Percentiles rank a stretch among this genome's conserved stretches.
Evolutionary conservation across 768 basidiomycete genomes (phyloP).

Genomic region (Leucocoprinus leucothites): DNA sequence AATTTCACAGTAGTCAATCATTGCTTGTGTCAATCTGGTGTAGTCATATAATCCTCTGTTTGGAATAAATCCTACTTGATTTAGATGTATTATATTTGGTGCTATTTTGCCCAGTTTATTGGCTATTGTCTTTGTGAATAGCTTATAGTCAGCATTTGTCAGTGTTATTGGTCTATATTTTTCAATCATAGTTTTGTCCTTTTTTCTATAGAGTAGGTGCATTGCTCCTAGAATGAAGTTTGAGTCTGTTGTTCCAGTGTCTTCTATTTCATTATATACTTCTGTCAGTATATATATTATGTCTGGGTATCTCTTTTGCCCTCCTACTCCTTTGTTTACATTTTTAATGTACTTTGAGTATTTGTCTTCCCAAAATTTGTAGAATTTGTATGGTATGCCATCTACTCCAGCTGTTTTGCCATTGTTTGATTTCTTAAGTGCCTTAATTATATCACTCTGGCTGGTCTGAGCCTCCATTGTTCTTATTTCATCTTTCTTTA

Average conservation of each 20-base stretch:
- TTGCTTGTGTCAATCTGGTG: slow-evolving; percentile 14
- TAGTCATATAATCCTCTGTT: slow-evolving; percentile 29
- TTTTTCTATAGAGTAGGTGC: slow-evolving; percentile 41
- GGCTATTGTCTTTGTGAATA: slow-evolving; percentile 24
- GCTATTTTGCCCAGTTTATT: slow-evolving; percentile 14
- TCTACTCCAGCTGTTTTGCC: slow-evolving; percentile 19
- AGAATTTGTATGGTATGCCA: slow-evolving; percentile 23
- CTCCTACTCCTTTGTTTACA: neutral
- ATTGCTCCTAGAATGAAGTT: slow-evolving; percentile 32
- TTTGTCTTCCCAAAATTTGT: slow-evolving; percentile 15
- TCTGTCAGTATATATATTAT: slow-evolving; percentile 7
- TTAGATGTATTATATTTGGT: slow-evolving; percentile 21
- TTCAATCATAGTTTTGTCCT: slow-evolving; percentile 24
- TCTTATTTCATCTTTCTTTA: neutral
- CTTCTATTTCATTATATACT: slow-evolving; percentile 26
- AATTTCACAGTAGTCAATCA: slow-evolving; percentile 23
- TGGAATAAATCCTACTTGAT: slow-evolving; percentile 36
- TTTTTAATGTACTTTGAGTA: neutral
- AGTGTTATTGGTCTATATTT: slow-evolving; percentile 35
- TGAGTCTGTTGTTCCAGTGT: slow-evolving; percentile 17
- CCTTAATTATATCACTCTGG: neutral
- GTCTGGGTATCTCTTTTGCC: slow-evolving; percentile 12
- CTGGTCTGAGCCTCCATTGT: neutral
- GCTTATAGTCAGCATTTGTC: slow-evolving; percentile 31
- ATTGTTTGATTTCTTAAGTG: slow-evolving; percentile 4